Conservation (phyloP, 1,284 basidiomycete genomes). For the Boletus semigastroideus region DNA sequence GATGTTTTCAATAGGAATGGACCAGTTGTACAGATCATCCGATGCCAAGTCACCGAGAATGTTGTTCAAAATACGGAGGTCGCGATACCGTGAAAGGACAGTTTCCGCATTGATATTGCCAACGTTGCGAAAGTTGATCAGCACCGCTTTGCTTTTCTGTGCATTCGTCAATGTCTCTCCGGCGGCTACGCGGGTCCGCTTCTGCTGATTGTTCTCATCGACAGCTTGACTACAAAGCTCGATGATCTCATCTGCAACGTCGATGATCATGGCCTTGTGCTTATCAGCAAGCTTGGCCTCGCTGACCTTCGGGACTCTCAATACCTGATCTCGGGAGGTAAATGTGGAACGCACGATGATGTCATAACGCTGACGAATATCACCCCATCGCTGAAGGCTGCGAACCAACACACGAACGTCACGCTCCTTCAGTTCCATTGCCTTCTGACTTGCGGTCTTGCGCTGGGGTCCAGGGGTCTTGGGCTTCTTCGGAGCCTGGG, state of each 20-base stretch:
- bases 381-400: constrained; percentile 97
- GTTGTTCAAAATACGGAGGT: constrained; percentile 87
- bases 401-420: constrained; percentile 95
- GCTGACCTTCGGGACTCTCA: constrained; percentile 54
- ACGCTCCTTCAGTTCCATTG: constrained; percentile 95
- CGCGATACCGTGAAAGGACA: constrained; percentile 85
- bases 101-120: constrained; percentile 98
- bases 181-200: constrained; percentile 71
- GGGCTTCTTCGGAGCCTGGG: constrained; percentile 69
- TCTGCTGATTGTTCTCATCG: constrained; percentile 79
- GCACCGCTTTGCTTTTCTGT: constrained; percentile 93
- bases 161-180: constrained; percentile 86
- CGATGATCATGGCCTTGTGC: constrained; percentile 90
- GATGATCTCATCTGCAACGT: constrained; percentile 92
- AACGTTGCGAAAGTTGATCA: constrained; percentile 88
- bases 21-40: constrained; percentile 79
- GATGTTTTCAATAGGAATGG: constrained; percentile 88
- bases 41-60: constrained; percentile 62
- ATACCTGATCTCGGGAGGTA: constrained; percentile 9
- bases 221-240: constrained; percentile 84
- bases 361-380: constrained; percentile 93
- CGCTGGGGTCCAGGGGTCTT: constrained; percentile 66
- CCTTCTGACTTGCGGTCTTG: constrained; percentile 88
- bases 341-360: constrained; percentile 66
- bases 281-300: constrained; percentile 96